Evolutionary conservation across 2,329 filamentous ascomycete genomes (phyloP).

Genomic region (Monosporascus sp.): DNA sequence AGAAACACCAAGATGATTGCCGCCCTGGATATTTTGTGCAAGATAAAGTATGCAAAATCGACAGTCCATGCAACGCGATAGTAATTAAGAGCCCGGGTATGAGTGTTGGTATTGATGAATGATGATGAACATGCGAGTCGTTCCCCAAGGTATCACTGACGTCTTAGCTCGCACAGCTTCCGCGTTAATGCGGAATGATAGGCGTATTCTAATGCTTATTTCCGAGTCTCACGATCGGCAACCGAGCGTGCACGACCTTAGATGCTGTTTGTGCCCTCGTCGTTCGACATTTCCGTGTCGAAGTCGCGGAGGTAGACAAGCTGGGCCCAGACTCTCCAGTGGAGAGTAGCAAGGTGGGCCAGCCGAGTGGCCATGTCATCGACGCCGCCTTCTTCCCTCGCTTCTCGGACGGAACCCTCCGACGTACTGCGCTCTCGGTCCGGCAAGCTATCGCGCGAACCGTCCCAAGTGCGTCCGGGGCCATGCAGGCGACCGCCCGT

Average conservation of each 20-base stretch:
- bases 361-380: conserved; percentile 70
- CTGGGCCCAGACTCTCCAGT: conserved; percentile 84
- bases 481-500: conserved; percentile 44
- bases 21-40: conserved; percentile 3
- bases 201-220: too few species aligned
- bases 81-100: conserved; percentile 4
- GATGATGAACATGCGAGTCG: too few species aligned
- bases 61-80: conserved; percentile 8
- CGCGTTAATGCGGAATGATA: too few species aligned
- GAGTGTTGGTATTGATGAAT: too few species aligned
- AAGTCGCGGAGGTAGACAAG: conserved; percentile 57
- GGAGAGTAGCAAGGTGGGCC: conserved; percentile 76
- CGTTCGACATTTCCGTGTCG: conserved; percentile 19
- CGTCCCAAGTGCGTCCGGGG: conserved; percentile 30
- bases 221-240: too few species aligned
- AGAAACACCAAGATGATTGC: conserved; percentile 15
- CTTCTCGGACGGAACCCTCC: conserved; percentile 32
- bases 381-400: conserved; percentile 48
- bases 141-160: too few species aligned
- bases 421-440: conserved; percentile 20
- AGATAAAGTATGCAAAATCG: conserved; percentile 8
- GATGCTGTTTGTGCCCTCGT: neutral
- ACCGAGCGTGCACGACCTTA: neutral
- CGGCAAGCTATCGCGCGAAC: conserved; percentile 19
- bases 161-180: too few species aligned